Base-by-base conservation (phyloP, 2,329 filamentous ascomycete species). In the Clonostachys rhizophaga region DNA sequence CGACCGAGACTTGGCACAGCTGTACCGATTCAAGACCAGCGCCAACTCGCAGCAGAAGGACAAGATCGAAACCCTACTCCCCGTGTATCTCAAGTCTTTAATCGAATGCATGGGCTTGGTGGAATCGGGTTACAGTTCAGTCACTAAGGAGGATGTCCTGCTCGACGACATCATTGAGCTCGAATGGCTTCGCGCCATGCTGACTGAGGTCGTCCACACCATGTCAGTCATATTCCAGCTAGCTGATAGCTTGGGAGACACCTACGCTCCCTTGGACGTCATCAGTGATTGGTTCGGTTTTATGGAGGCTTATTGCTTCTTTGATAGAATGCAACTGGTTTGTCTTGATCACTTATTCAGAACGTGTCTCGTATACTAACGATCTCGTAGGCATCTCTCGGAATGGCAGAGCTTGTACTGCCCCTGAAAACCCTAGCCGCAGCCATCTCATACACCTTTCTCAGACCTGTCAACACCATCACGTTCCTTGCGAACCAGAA, bases 231-330 rank as follows among this genome's bases (percentile, higher is more conserved):
- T 90, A 20, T 88, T 91, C 55, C 77, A 89, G 54, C 73, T 87
- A n/a, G 67, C 90, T 34, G 84, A 87, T 52, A 68, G 78, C 42
- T 75, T 77, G 44, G 63, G 71, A 36, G 68, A 68, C 16, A 65
- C 73, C 42, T 78, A 88, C 55, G 72, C 82, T 12, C 71, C 81
- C 14, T 74, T 79, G 16, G 69, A 76, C 13, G 64, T 83, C 7
- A 73, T 91, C 16, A 69, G 80, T 37, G 74, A 79, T 52, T 95
- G 90, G 90, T 90, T 91, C 56, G 69, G 76, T n/a, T 68, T 91
- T 44, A 84, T 91, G 74, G 72, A 78, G 40, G 72, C 79, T 13
- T 84, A 81, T 57, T 70, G 68, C 44, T 96, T 95, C 59, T 78
- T 96, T 52, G 79, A 86, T 48, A 70, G 74, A 10, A 72, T 91